Base-by-base conservation (phyloP, 169 alveolate genomes). In the Plasmodium vivax region DNA sequence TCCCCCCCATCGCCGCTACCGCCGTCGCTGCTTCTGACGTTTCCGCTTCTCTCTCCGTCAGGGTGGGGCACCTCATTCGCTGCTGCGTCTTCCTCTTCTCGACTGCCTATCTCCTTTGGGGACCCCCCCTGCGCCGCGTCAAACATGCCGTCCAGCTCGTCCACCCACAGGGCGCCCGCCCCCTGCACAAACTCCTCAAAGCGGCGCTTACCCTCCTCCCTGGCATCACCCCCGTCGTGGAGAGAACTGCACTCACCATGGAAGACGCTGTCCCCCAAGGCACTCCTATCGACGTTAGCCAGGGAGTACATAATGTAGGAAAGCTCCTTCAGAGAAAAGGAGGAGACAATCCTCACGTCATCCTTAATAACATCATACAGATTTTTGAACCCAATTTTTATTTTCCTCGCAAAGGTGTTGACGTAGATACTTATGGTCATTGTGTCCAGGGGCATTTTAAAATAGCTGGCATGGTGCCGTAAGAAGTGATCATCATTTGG, bases 381-480 rank as follows among this genome's bases (percentile, higher is more conserved):
- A 77, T 75, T 41, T 9, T 75, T 43, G 58, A 87, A 87, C 2
- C 93, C 93, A 2, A 71, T 87, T 77, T 87, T 87, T 75, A 87
- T 87, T 71, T 87, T 87, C 56, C 85, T 74, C 27, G 82, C 80
- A 75, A 51, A 87, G 9, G 87, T 87, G 71, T 75, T 87, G 32
- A 87, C 68, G 41, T 87, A 87, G 16, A 87, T 87, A 75, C 93
- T 87, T 54, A 87, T 54, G 0, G 93, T 87, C 93, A 87, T 87
- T 3, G 93, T 12, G 32, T 87, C 87, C 47, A 87, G 1, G 38
- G 85, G 82, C 4, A 56, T 19, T 27, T 87, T 87, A 77, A 75
- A 87, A 74, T 41, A 77, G 10, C 30, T 16, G 14, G 71, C 30
- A 87, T 87, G 43, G 36, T 87, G 23, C 4, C 41, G 77, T 30